phyloP scores from a whole-genome alignment of 1,284 basidiomycete genomes.

The Pseudozyma sp. region DNA sequence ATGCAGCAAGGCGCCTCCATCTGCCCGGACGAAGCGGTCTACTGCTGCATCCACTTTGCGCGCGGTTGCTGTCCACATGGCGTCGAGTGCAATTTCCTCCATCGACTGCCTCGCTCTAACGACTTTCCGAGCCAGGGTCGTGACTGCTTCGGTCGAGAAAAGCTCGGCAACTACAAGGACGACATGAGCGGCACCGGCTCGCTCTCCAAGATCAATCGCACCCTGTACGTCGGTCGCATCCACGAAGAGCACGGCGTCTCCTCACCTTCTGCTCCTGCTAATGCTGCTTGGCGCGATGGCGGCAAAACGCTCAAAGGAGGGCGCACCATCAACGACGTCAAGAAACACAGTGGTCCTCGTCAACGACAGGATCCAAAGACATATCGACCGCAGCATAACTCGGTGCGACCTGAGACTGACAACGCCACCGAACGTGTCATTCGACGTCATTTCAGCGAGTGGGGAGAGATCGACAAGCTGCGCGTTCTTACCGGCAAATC shows the following conservation, averaged over 20 bases:
- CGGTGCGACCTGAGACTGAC: slow-evolving; percentile 42
- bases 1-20: slow-evolving; percentile 22
- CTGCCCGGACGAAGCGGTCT: slow-evolving; percentile 77
- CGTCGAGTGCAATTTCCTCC: slow-evolving; percentile 94
- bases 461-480: slow-evolving; percentile 93
- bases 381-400: slow-evolving; percentile 51
- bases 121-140: slow-evolving; percentile 88
- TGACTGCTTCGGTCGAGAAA: slow-evolving; percentile 96
- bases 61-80: slow-evolving; percentile 96
- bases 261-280: slow-evolving; percentile 28
- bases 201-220: slow-evolving; percentile 92
- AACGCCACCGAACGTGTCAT: slow-evolving; percentile 60
- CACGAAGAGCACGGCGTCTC: slow-evolving; percentile 60
- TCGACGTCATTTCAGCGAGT: slow-evolving; percentile 87
- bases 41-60: slow-evolving; percentile 94
- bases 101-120: slow-evolving; percentile 76
- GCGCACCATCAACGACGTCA: slow-evolving; percentile 37
- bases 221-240: slow-evolving; percentile 92
- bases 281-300: slow-evolving; percentile 54
- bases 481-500: slow-evolving; percentile 92
- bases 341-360: slow-evolving; percentile 23
- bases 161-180: slow-evolving; percentile 95
- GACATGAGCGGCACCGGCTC: slow-evolving; percentile 99
- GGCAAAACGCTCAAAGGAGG: slow-evolving; percentile 58
- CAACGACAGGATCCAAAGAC: slow-evolving; percentile 34